Evolutionary conservation across 768 basidiomycete genomes (phyloP), one percentile per base, ranked within the genome.

Genomic region (Tephrocybe sp.): DNA sequence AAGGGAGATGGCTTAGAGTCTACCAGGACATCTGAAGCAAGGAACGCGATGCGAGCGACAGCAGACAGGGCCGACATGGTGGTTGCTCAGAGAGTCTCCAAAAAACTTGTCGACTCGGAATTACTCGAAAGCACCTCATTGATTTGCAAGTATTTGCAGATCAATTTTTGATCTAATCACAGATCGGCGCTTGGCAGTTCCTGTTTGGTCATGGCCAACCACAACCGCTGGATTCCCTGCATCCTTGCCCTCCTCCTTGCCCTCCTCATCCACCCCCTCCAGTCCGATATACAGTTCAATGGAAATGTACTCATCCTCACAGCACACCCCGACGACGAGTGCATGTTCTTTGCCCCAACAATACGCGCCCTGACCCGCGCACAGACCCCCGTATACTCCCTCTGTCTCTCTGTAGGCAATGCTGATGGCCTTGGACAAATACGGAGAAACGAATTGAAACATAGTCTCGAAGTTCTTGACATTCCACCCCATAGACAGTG

Each of bases 281-380:
- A 66, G 21, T 64, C 65, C 36, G 11, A 44, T 10, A 40, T 49
- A n/a, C 8, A 39, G 2, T 10, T 33, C 31, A 39, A 37, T 3
- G 38, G 50, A 5, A 66, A 66, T 30, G 62, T 89, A 27, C 71
- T 93, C 30, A 64, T 97, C 3, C 65, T 97, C 38, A 95, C 94
- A 0, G 92, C 94, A 22, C 94, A 97, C 63, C 94, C 94, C 2
- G 94, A 97, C 62, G 94, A 97, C 63, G 94, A 97, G 69, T 84
- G 83, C 64, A 80, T 94, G 77, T 97, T 97, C 75, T 97, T 97
- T 64, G 83, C 84, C 3, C 94, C 94, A 0, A 93, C 91, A 0
- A 64, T 95, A 12, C 68, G 85, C 25, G 74, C 78, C 2, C 72
- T 94, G 55, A 33, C 22, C 23, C 45, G 49, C 23, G 37, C 61